Evolutionary conservation across 192 early-diverging fungal species (phyloP).

Genomic region (Backusella mclennaniae): DNA sequence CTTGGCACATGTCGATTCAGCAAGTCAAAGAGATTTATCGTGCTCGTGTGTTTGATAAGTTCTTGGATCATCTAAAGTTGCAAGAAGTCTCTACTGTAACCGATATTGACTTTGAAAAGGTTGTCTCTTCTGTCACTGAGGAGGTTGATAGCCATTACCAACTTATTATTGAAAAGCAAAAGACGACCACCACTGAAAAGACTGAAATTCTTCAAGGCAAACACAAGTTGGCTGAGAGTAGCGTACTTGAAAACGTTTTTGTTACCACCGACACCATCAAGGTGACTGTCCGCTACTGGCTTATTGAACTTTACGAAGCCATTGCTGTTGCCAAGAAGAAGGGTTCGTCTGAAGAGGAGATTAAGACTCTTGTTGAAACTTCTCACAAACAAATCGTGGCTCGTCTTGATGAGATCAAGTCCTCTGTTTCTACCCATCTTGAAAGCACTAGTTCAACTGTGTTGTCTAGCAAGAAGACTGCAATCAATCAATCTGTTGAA

Average conservation of each 20-base stretch:
- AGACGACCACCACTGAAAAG: neutral
- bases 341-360: conserved; percentile 23
- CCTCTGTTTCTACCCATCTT: conserved; percentile 14
- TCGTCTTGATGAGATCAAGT: neutral
- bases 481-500: conserved; percentile 15
- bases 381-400: conserved; percentile 2
- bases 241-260: conserved; percentile 11
- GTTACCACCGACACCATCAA: conserved; percentile 20
- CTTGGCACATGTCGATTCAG: conserved; percentile 20
- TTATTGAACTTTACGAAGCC: conserved; percentile 8
- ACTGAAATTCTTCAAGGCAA: neutral
- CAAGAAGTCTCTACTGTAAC: neutral
- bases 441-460: conserved; percentile 12
- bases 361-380: neutral
- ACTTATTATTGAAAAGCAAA: neutral
- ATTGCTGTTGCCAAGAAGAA: conserved; percentile 13
- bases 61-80: conserved; percentile 6
- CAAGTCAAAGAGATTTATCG: conserved; percentile 27
- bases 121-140: neutral
- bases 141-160: conserved; percentile 21
- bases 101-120: conserved; percentile 6
- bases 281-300: conserved; percentile 27
- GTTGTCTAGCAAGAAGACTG: neutral
- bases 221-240: neutral
- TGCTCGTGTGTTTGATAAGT: conserved; percentile 20